Conservation (phyloP, 208 protist species). For the Phytomonas sp. region DNA sequence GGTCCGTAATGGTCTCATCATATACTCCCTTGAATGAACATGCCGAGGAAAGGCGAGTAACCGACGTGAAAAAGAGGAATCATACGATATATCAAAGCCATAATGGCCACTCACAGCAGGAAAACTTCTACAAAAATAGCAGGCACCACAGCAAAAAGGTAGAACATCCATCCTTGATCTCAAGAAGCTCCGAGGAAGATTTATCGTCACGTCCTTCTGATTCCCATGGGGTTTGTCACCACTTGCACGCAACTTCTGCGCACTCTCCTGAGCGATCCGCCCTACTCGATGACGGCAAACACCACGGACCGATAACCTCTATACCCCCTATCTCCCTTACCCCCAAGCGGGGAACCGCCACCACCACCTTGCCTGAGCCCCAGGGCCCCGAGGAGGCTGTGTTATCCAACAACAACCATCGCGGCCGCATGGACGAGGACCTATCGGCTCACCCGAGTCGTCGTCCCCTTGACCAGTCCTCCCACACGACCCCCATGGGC, state of each 20-base stretch:
- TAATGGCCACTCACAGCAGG: not conserved
- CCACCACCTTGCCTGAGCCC: not conserved
- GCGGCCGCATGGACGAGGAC: not conserved
- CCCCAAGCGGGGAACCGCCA: not conserved
- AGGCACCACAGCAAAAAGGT: not conserved
- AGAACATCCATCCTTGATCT: not conserved
- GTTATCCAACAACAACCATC: not conserved
- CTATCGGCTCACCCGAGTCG: not conserved
- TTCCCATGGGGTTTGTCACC: not conserved
- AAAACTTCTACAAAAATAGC: not conserved
- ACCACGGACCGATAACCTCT: too few relatives aligned
- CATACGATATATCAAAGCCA: not conserved
- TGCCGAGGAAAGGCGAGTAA: not conserved
- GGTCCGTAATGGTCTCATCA: constrained; percentile 1
- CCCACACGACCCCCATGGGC: not conserved
- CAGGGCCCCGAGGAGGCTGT: not conserved
- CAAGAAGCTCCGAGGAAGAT: not conserved
- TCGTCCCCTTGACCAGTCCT: constrained; percentile 3
- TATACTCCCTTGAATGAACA: not conserved
- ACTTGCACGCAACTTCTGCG: not conserved
- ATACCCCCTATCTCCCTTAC: not conserved
- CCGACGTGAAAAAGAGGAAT: not conserved
- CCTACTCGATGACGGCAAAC: not conserved
- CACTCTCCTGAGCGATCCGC: not conserved
- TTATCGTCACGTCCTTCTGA: not conserved